Evolutionary conservation across 2,329 filamentous ascomycete species (phyloP).

Genomic region (Paecilomyces sp.): DNA sequence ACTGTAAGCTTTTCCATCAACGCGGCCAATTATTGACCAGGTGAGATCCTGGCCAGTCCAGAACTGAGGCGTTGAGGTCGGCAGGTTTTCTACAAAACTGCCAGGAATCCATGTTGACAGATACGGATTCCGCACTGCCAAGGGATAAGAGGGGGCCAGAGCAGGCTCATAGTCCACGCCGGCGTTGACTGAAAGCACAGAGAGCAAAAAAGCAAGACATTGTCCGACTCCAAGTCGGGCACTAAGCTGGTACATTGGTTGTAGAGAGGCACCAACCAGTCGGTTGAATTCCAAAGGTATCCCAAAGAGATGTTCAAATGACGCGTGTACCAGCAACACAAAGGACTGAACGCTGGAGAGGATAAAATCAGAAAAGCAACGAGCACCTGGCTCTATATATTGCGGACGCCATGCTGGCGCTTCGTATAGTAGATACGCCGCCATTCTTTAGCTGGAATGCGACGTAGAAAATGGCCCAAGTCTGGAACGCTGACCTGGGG

Average conservation of each 20-base stretch:
- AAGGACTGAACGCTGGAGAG: neutral
- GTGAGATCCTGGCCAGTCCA: conserved; percentile 36
- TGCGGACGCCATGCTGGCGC: neutral
- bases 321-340: neutral
- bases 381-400: neutral
- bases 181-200: neutral
- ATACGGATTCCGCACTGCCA: conserved; percentile 39
- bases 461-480: neutral
- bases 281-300: neutral
- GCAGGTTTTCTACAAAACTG: conserved; percentile 27
- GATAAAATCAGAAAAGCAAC: neutral
- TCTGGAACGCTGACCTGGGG: neutral
- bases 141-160: conserved; percentile 36
- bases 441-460: neutral
- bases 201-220: neutral
- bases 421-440: neutral
- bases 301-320: neutral
- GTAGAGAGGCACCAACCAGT: neutral
- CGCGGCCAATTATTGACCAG: conserved; percentile 36
- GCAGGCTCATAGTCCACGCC: conserved; percentile 15
- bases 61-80: conserved; percentile 34
- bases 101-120: conserved; percentile 40
- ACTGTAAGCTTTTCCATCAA: conserved; percentile 34
- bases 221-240: neutral
- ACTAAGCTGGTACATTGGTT: neutral